phyloP scores from a whole-genome alignment of 2,329 filamentous ascomycete genomes.

The Talaromyces albobiverticillius region DNA sequence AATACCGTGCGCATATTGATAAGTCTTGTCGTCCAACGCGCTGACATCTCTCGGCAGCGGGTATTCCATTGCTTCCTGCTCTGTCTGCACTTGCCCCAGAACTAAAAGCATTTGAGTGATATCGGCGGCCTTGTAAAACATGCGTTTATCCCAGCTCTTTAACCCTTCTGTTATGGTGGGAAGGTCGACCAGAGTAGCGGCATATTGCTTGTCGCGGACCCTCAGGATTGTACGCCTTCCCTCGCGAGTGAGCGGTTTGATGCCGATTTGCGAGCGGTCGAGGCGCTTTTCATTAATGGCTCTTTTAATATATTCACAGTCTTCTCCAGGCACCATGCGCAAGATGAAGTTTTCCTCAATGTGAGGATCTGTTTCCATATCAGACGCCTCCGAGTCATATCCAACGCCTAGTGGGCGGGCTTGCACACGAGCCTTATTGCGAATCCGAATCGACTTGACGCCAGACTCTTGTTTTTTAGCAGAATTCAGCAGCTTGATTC shows the following conservation, averaged over 20 bases:
- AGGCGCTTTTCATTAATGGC: constrained; percentile 75
- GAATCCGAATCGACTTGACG: constrained; percentile 55
- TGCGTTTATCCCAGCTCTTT: constrained; percentile 89
- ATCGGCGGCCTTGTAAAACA: constrained; percentile 85
- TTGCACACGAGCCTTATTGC: constrained; percentile 66
- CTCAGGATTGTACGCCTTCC: constrained; percentile 70
- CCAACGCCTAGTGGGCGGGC: constrained; percentile 75
- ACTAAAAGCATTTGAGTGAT: constrained; percentile 87
- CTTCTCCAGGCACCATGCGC: constrained; percentile 80
- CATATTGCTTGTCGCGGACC: constrained; percentile 69
- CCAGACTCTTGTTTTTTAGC: constrained; percentile 38
- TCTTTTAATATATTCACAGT: constrained; percentile 77
- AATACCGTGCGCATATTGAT: constrained; percentile 79
- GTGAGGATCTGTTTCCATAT: constrained; percentile 79
- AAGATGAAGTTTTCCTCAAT: constrained; percentile 89
- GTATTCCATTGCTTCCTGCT: constrained; percentile 63
- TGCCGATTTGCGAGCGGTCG: constrained; percentile 72
- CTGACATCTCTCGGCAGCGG: constrained; percentile 72
- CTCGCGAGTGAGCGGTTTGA: constrained; percentile 71
- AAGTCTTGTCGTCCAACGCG: constrained; percentile 51
- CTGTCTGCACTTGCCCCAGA: constrained; percentile 63
- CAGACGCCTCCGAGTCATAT: constrained; percentile 94
- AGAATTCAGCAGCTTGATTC: constrained; percentile 36
- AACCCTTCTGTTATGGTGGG: constrained; percentile 85
- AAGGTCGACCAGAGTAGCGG: constrained; percentile 75